Percentiles rank a stretch among this genome's conserved stretches.
phyloP scores from a whole-genome alignment of 1,284 basidiomycete genomes.

The Puccinia novopanici region DNA sequence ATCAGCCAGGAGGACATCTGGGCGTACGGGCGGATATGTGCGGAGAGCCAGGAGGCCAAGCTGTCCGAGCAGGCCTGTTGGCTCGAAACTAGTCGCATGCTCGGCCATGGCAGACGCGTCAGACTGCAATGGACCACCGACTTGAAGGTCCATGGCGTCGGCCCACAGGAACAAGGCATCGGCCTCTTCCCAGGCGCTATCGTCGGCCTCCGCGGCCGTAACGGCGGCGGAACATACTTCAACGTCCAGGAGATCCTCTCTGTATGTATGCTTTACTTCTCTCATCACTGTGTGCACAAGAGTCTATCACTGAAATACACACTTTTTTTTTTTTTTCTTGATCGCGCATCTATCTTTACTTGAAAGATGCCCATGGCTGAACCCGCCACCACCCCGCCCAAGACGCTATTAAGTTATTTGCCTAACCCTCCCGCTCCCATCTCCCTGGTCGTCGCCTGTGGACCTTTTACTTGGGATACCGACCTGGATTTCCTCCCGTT shows the following conservation, averaged over 20 bases:
- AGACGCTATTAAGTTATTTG: conserved; percentile 58
- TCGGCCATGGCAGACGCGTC: conserved; percentile 72
- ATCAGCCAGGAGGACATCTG: conserved; percentile 70
- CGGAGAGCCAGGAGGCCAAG: conserved; percentile 69
- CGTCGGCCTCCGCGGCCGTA: conserved; percentile 81
- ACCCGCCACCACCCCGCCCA: conserved; percentile 57
- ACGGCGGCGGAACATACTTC: conserved; percentile 86
- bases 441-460: conserved; percentile 71
- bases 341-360: conserved; percentile 59
- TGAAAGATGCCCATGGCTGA: conserved; percentile 61
- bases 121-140: conserved; percentile 70
- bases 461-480: conserved; percentile 77
- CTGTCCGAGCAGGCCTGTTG: conserved; percentile 72
- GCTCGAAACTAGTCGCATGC: conserved; percentile 77
- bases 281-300: background rate
- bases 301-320: background rate
- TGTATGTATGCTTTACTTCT: conserved; percentile 60
- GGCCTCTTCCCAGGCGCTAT: conserved; percentile 88
- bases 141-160: conserved; percentile 69
- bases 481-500: conserved; percentile 77
- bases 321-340: conserved; percentile 62
- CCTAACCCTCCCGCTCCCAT: conserved; percentile 63
- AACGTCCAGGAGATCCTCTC: conserved; percentile 78
- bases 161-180: conserved; percentile 68
- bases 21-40: conserved; percentile 77